Base-by-base conservation (phyloP, 805 yeast species). In the Sugiyamaella boreocaroliniensis region DNA sequence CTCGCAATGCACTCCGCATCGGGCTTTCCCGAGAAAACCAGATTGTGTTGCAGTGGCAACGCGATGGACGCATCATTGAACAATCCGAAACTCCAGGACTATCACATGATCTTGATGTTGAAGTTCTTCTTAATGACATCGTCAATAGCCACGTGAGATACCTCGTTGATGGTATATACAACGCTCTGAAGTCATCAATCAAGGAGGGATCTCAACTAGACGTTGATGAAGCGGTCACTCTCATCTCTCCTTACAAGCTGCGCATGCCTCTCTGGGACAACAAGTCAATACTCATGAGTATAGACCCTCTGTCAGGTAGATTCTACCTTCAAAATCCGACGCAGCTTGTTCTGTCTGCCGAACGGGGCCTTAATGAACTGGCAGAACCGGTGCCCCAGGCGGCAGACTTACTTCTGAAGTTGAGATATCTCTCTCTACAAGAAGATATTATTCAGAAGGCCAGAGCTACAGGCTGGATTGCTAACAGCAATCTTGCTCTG, bases 401-500 rank as follows among this genome's bases (percentile, higher is more conserved):
- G 1, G 55, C 69, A 7, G 55, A 64, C 2, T 65, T 69, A 37
- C 56, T 84, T 40, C 65, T 77, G 29, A 74, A 71, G 40, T 67
- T 84, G 47, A 71, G 82, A 45, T 65, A 80, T 29, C 76, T 78
- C 37, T 73, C 76, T 2, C 73, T 75, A 50, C 71, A 72, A 52
- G 70, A 73, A 44, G 85, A 82, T 53, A 70, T 83, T 29, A 68
- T 78, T 11, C 75, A 79, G 8, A 74, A 82, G 55, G 75, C 87
- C 51, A 71, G 74, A 40, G 83, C 87, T 0, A 77, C 83, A 0
- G 86, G 83, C 29, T 86, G 93, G 93, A 74, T 79, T 5, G 70
- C 73, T n/a, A 79, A 79, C 57, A 79, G 77, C 42, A 74, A 79
- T 42, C 73, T 85, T 46, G 72, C 68, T 32, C 61, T 86, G 29